Evolutionary conservation across 306 rosid genomes (phyloP).

Genomic region (Urtica urens): DNA sequence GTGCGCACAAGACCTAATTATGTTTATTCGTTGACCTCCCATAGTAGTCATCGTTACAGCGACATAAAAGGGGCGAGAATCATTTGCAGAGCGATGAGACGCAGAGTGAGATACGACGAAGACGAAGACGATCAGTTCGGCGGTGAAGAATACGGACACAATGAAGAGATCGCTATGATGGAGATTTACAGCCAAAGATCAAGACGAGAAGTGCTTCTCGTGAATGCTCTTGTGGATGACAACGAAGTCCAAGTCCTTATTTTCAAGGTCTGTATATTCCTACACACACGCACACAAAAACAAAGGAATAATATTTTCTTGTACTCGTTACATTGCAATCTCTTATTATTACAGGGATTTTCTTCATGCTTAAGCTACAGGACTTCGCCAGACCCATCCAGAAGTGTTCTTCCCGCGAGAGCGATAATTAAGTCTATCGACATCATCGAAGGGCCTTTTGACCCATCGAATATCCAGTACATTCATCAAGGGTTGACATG

Average conservation of each 20-base stretch:
- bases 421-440: slow-evolving; percentile 58
- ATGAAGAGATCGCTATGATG: slow-evolving; percentile 51
- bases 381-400: slow-evolving; percentile 72
- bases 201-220: slow-evolving; percentile 59
- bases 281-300: not conserved
- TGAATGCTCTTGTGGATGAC: slow-evolving; percentile 54
- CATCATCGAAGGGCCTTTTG: slow-evolving; percentile 74
- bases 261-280: slow-evolving; percentile 50
- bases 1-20: too few relatives aligned
- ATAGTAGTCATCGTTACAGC: too few relatives aligned
- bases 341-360: slow-evolving; percentile 86
- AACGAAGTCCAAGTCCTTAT: slow-evolving; percentile 56
- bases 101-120: slow-evolving; percentile 42
- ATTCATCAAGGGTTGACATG: slow-evolving; percentile 48
- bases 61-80: slow-evolving; percentile 1
- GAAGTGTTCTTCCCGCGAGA: slow-evolving; percentile 59
- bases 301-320: not conserved
- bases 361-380: slow-evolving; percentile 62
- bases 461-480: slow-evolving; percentile 65
- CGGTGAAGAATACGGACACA: slow-evolving; percentile 42
- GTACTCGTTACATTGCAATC: not conserved
- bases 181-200: slow-evolving; percentile 54
- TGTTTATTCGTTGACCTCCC: too few relatives aligned
- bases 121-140: slow-evolving; percentile 28
- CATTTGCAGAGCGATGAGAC: slow-evolving; percentile 31